Percentiles rank a stretch among this genome's conserved stretches.
Evolutionary conservation across 164 flowering plant genomes (phyloP).

Genomic region (Santalum album): DNA sequence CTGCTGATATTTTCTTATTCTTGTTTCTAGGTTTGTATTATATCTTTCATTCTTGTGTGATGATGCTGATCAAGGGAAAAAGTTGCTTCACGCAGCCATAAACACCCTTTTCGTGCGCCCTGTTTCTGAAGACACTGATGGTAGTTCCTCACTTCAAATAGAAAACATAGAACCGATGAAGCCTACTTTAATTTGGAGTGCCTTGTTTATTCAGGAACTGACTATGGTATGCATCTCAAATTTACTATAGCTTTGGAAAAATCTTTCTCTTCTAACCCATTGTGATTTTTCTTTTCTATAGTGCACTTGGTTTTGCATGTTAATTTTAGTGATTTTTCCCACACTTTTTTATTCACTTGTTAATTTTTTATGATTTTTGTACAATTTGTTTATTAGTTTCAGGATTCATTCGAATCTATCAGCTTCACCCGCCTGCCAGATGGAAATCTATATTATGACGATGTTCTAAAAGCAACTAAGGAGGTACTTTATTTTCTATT

Average conservation of each 20-base stretch:
- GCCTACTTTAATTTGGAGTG: conserved; percentile 66
- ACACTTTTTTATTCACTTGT: too few relatives aligned
- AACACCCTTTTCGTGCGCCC: conserved; percentile 32
- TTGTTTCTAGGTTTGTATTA: conserved; percentile 57
- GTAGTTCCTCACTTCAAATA: conserved; percentile 11
- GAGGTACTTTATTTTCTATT: conserved; percentile 30
- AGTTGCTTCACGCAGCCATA: conserved; percentile 44
- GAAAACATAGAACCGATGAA: conserved; percentile 26
- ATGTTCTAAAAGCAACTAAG: conserved; percentile 34
- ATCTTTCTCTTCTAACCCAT: too few relatives aligned
- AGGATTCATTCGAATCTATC: conserved; percentile 39
- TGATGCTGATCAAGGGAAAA: conserved; percentile 53
- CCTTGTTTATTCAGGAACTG: conserved; percentile 61
- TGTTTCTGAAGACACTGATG: conserved; percentile 24
- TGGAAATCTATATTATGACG: conserved; percentile 49
- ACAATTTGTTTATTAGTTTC: conserved; percentile 17
- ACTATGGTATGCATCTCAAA: conserved; percentile 35
- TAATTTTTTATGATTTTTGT: not conserved
- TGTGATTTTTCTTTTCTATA: too few relatives aligned
- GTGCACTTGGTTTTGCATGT: not conserved
- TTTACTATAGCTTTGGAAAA: too few relatives aligned
- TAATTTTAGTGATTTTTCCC: not conserved
- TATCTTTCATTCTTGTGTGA: conserved; percentile 68
- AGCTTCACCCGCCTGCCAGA: conserved; percentile 53
- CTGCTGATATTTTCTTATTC: conserved; percentile 4